A percentile compares a stretch with the other conserved stretches of the same genome.
Evolutionary conservation across 805 yeast species (phyloP).

Genomic region (Candida easanensis): DNA sequence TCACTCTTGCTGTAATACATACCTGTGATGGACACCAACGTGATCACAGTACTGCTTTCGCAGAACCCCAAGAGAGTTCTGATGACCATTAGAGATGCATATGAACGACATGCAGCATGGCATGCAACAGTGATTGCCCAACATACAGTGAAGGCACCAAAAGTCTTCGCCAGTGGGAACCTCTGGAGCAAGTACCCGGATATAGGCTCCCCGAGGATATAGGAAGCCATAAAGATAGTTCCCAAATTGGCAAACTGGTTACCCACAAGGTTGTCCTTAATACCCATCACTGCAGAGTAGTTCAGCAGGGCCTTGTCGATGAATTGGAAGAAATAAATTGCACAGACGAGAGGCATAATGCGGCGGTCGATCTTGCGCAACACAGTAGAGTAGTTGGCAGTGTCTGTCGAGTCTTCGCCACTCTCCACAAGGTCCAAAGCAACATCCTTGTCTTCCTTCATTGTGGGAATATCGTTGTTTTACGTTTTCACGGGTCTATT

Average conservation of each 20-base stretch:
- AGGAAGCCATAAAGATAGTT: conserved; percentile 51
- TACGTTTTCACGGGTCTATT: too few relatives aligned
- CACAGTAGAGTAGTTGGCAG: conserved; percentile 2
- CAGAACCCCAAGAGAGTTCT: conserved; percentile 49
- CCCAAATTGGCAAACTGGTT: conserved; percentile 49
- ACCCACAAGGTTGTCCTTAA: conserved; percentile 44
- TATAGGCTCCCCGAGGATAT: conserved; percentile 49
- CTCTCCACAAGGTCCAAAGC: conserved; percentile 2
- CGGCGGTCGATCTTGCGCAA: conserved; percentile 18
- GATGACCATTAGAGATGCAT: conserved; percentile 50
- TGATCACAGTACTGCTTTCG: conserved; percentile 54
- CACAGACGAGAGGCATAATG: conserved; percentile 36
- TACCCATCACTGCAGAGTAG: conserved; percentile 65
- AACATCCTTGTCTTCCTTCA: conserved; percentile 5
- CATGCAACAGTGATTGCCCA: conserved; percentile 51
- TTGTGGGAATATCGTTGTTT: too few relatives aligned
- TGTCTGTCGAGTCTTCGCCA: neutral
- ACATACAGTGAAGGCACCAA: conserved; percentile 39
- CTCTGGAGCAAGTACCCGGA: conserved; percentile 44
- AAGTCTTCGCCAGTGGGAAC: conserved; percentile 49
- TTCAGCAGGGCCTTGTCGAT: conserved; percentile 53
- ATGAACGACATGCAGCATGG: conserved; percentile 48
- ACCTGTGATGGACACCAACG: conserved; percentile 51
- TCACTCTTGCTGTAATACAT: conserved; percentile 56
- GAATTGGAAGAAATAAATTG: conserved; percentile 51